phyloP scores from a whole-genome alignment of 2,329 filamentous ascomycete species.

The Penicillium sp. region DNA sequence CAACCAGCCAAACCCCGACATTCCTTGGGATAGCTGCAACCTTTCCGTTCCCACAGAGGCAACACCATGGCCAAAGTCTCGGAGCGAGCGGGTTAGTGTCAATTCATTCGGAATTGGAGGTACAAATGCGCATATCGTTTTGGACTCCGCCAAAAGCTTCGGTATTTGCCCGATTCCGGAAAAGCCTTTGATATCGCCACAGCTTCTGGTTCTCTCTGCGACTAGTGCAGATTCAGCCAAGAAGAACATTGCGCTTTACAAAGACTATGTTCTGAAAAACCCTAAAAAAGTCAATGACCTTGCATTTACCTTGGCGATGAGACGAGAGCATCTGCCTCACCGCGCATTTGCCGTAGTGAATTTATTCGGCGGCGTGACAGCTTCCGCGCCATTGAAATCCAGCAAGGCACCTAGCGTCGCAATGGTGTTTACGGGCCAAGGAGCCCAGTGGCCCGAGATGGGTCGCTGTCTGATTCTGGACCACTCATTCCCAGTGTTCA shows the following conservation, averaged over 20 bases:
- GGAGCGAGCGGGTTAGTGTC: constrained; percentile 28
- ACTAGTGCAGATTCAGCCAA: constrained; percentile 28
- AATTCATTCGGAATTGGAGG: constrained; percentile 12
- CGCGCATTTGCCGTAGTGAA: constrained; percentile 13
- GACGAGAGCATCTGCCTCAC: constrained; percentile 22
- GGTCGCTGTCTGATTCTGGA: constrained; percentile 26
- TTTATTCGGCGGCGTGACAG: background rate
- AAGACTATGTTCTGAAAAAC: constrained; percentile 22
- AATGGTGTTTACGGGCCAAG: constrained; percentile 42
- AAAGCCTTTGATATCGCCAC: background rate
- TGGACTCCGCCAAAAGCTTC: constrained; percentile 11
- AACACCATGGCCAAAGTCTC: constrained; percentile 8
- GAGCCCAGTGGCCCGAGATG: constrained; percentile 39
- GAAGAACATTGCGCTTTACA: constrained; percentile 21
- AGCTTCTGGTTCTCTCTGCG: constrained; percentile 28
- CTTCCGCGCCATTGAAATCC: background rate
- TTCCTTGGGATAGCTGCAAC: background rate
- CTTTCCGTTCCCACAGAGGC: constrained; percentile 2
- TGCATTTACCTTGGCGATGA: constrained; percentile 27
- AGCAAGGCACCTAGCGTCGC: background rate
- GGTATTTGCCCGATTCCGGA: background rate
- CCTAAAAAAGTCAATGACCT: constrained; percentile 19
- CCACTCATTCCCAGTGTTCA: constrained; percentile 16
- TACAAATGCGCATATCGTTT: constrained; percentile 9
- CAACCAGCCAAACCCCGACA: constrained; percentile 11